Evolutionary conservation across 306 rosid genomes (phyloP).

Genomic region (Quercus parvula): DNA sequence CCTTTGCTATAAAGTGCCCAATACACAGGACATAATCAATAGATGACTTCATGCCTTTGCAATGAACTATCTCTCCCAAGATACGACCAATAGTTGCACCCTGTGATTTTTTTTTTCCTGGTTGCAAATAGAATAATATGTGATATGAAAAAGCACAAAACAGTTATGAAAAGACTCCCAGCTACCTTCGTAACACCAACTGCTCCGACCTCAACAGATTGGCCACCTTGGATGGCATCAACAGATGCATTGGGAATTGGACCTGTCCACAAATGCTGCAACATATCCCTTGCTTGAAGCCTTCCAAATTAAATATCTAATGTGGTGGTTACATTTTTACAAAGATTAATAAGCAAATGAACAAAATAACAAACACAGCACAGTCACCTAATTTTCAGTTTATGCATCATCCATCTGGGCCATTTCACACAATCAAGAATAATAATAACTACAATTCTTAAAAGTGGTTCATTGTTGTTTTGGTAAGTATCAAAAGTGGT

Average conservation of each 20-base stretch:
- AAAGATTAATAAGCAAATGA: conserved; percentile 11
- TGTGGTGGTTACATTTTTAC: conserved; percentile 5
- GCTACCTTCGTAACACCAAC: conserved; percentile 89
- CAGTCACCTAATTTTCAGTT: background rate
- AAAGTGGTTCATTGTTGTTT: too few relatives aligned
- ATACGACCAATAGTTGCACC: conserved; percentile 96
- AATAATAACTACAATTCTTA: too few relatives aligned
- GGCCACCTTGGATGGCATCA: conserved; percentile 88
- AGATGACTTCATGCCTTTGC: conserved; percentile 78
- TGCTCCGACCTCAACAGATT: conserved; percentile 89
- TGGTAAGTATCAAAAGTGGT: too few relatives aligned
- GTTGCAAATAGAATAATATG: conserved; percentile 6
- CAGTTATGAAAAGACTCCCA: background rate
- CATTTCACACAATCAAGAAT: too few relatives aligned
- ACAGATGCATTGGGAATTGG: conserved; percentile 96
- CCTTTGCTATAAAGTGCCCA: conserved; percentile 92
- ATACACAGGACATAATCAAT: conserved; percentile 87
- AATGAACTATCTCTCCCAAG: conserved; percentile 81
- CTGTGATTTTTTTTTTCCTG: conserved; percentile 20
- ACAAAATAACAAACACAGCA: background rate
- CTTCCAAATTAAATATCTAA: conserved; percentile 94
- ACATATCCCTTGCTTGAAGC: conserved; percentile 92
- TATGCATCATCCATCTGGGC: background rate
- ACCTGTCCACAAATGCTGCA: conserved; percentile 95
- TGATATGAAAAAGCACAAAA: background rate